phyloP scores from a whole-genome alignment of 805 yeast species.

The Blastobotrys mokoenaii region DNA sequence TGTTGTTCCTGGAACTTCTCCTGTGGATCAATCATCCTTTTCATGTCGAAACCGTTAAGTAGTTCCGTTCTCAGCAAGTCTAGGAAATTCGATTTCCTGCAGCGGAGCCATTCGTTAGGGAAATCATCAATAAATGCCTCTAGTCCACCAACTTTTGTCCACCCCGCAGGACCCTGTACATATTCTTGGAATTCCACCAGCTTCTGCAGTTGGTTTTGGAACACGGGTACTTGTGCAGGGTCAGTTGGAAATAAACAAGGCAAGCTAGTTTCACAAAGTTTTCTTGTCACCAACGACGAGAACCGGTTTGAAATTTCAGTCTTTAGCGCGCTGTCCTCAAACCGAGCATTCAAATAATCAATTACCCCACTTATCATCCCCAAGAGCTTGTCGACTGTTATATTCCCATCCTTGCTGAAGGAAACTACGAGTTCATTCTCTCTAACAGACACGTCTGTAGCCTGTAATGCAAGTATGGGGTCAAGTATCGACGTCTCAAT shows the following conservation, averaged over 20 bases:
- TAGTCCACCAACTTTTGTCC: conserved; percentile 15
- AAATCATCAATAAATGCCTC: conserved; percentile 15
- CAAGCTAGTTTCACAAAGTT: conserved; percentile 8
- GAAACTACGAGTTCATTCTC: too few species aligned
- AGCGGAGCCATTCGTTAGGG: conserved; percentile 16
- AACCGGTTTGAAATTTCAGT: conserved; percentile 11
- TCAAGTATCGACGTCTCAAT: not conserved
- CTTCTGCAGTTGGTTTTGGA: conserved; percentile 9
- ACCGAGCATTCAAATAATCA: conserved; percentile 8
- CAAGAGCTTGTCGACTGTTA: not conserved
- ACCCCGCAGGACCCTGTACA: conserved; percentile 6
- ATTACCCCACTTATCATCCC: conserved; percentile 8
- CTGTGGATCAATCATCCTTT: conserved; percentile 1
- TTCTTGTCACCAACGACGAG: conserved; percentile 5
- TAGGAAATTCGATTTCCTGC: conserved; percentile 12
- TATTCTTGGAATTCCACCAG: conserved; percentile 13
- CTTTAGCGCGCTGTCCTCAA: conserved; percentile 6
- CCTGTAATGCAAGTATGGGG: not conserved
- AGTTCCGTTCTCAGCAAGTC: conserved; percentile 10
- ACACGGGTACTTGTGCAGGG: conserved; percentile 9
- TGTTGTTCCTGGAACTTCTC: not conserved
- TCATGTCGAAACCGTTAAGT: not conserved
- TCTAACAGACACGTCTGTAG: not conserved
- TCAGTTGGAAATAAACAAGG: conserved; percentile 16
- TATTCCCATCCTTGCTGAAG: too few species aligned